Base-by-base conservation (phyloP, 2,329 filamentous ascomycete genomes). In the Ascochyta lentis region DNA sequence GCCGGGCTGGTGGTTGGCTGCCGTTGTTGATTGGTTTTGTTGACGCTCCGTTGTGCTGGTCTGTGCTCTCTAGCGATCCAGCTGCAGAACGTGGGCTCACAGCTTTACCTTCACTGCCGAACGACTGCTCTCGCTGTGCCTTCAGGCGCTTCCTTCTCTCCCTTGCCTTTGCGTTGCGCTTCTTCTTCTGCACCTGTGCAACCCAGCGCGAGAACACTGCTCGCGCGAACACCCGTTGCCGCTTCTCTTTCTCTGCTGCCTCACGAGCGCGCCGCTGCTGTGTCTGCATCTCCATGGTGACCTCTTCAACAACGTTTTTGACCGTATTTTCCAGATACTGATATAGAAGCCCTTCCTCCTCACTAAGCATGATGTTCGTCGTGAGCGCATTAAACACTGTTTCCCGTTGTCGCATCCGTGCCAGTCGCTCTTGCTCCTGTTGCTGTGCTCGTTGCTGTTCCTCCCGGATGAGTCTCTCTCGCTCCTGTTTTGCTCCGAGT, bases 281-380 rank as follows among this genome's bases (percentile, higher is more conserved):
- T 51, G 76, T 68, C 56, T 71, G 68, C 47, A 77, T 69, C 50
- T 65, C 66, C 33, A 75, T 54, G 45, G 74, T 54, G 42, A 70
- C 71, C 31, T 71, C 65, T 3, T 67, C 63, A n/a, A 78, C 71
- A 10, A 77, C 66, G 10, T 70, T 66, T 4, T 66, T 62, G 23
- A 76, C 67, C 42, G 66, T 63, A 41, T 75, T 77, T 39, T 80
- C 77, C 24, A 81, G 62, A 52, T 75, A 81, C 51, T 81, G 79
- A 50, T 76, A 68, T 33, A 81, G 60, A 19, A 81, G 65, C n/a
- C 80, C 80, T 1, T 69, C 61, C n/a, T 66, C 63, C 0, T 69
- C 65, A 27, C 76, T 69, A 1, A 75, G 62, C n/a, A 78, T 68
- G 15, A 80, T 44, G 39, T 74, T 72, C 5, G 64, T 58, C 4